Evolutionary conservation across 768 basidiomycete genomes (phyloP).

Genomic region (Termitomyces sp.): DNA sequence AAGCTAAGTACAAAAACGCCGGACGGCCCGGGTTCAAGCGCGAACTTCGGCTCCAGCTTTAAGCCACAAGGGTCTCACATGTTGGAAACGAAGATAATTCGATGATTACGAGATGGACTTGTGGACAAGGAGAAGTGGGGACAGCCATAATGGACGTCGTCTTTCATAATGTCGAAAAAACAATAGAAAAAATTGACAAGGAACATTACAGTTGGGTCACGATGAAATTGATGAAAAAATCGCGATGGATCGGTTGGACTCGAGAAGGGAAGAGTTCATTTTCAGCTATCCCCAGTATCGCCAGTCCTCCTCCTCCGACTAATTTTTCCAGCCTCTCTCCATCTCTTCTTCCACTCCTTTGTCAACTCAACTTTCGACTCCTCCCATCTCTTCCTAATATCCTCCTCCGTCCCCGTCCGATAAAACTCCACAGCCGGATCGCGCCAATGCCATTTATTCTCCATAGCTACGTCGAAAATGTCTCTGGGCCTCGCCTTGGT

Average conservation of each 20-base stretch:
- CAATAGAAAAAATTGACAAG: background rate
- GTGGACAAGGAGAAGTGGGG: no score
- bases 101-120: no score
- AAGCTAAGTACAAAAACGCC: background rate
- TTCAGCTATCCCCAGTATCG: constrained; percentile 21
- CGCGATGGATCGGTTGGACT: background rate
- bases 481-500: constrained; percentile 35
- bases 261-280: background rate
- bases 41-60: no score
- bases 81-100: background rate
- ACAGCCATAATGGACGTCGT: no score
- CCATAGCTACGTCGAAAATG: constrained; percentile 41
- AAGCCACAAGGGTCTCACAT: background rate
- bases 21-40: background rate
- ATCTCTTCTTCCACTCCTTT: constrained; percentile 70
- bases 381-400: constrained; percentile 68
- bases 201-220: background rate
- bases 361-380: constrained; percentile 62
- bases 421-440: constrained; percentile 37
- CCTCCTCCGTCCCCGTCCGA: constrained; percentile 47
- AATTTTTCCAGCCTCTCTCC: constrained; percentile 69
- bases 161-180: background rate
- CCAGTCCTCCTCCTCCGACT: constrained; percentile 47
- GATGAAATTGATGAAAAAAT: background rate
- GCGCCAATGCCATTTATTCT: constrained; percentile 45